Conservation (phyloP, 2,329 filamentous ascomycete species). For the Cucurbitaria berberidis region DNA sequence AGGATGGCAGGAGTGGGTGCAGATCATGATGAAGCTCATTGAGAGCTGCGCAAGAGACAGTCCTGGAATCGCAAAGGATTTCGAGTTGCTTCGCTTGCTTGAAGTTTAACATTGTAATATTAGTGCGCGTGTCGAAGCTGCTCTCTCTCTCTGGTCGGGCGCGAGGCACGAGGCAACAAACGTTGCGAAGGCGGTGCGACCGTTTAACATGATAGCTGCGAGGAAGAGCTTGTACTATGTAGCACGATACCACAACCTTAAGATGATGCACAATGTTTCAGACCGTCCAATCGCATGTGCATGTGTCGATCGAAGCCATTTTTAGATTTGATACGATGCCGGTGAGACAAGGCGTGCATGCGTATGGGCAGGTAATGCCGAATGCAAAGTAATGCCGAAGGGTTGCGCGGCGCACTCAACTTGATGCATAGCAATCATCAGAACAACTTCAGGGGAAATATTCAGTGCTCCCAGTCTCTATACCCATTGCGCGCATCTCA, state of each 20-base stretch:
- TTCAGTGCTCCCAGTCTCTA: background rate
- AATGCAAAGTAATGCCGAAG: background rate
- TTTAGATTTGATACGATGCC: constrained; percentile 15
- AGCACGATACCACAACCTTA: background rate
- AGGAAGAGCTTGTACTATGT: background rate
- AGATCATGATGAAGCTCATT: constrained; percentile 45
- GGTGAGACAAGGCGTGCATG: constrained; percentile 8
- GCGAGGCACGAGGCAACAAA: background rate
- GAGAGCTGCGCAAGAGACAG: constrained; percentile 41
- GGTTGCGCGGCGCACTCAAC: background rate
- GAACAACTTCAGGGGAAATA: background rate
- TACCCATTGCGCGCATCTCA: constrained; percentile 3
- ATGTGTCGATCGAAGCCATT: constrained; percentile 14
- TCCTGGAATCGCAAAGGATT: constrained; percentile 45
- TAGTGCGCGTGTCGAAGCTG: background rate
- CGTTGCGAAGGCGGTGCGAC: background rate
- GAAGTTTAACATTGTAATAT: constrained; percentile 11
- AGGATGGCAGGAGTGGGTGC: constrained; percentile 46
- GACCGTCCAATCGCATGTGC: constrained; percentile 6
- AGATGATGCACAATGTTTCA: constrained; percentile 13
- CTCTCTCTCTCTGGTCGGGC: no score
- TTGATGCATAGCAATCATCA: background rate
- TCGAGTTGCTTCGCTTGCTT: constrained; percentile 41
- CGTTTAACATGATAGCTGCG: background rate
- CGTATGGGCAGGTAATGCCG: background rate